Conservation (phyloP, 257 asterid species). For the Solanum bukasovii region DNA sequence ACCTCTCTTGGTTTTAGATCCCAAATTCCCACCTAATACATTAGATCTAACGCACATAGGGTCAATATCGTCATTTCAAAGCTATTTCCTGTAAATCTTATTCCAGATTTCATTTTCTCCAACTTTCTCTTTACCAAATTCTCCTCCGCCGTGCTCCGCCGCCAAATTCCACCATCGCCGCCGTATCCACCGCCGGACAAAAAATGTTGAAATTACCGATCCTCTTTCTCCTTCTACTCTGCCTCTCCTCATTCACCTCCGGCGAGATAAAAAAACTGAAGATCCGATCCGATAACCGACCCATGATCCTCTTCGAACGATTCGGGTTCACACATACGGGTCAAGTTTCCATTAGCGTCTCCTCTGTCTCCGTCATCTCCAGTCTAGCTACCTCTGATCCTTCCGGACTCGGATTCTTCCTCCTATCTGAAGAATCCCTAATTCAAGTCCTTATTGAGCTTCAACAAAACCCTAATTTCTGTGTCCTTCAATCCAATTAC, state of each 20-base stretch:
- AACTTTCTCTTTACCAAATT: background rate
- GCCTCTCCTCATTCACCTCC: slow-evolving; percentile 26
- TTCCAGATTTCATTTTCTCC: background rate
- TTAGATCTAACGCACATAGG: background rate
- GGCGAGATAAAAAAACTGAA: slow-evolving; percentile 77
- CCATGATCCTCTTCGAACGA: slow-evolving; percentile 87
- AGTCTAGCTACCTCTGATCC: slow-evolving; percentile 39
- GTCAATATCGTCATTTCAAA: background rate
- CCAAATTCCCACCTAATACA: background rate
- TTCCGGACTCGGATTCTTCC: slow-evolving; percentile 72
- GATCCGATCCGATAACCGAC: slow-evolving; percentile 56
- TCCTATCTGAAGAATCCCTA: slow-evolving; percentile 68
- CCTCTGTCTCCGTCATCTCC: slow-evolving; percentile 63
- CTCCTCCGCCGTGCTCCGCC: background rate
- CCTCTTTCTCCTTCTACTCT: slow-evolving; percentile 12
- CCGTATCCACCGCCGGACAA: slow-evolving; percentile 6
- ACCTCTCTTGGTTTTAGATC: background rate
- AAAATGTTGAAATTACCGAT: slow-evolving; percentile 46
- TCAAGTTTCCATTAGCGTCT: slow-evolving; percentile 52
- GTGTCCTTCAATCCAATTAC: slow-evolving; percentile 74
- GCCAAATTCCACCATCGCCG: background rate
- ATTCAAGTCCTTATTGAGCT: slow-evolving; percentile 76
- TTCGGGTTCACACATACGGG: slow-evolving; percentile 96
- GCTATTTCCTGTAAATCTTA: background rate
- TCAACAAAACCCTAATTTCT: slow-evolving; percentile 59